Conservation (phyloP, 2,329 filamentous ascomycete species). For the Aspergillus calidoustus region DNA sequence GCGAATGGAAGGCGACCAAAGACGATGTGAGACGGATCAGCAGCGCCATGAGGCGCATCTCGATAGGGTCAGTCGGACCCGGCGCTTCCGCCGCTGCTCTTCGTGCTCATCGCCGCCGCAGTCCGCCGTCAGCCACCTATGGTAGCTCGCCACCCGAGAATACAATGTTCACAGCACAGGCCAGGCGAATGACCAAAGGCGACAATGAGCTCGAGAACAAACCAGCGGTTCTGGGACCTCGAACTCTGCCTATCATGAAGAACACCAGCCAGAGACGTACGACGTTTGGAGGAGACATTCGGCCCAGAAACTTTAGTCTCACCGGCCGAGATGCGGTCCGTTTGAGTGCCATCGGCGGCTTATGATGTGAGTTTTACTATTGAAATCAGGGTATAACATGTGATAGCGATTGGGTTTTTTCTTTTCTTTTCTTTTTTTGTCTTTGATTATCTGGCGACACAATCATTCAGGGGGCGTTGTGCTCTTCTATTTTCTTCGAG, state of each 20-base stretch:
- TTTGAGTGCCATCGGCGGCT: constrained; percentile 42
- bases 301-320: constrained; percentile 44
- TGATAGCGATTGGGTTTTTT: constrained; percentile 31
- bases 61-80: constrained; percentile 47
- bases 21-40: constrained; percentile 59
- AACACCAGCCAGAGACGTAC: constrained; percentile 47
- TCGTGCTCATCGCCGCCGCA: constrained; percentile 59
- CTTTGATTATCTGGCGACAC: constrained; percentile 24
- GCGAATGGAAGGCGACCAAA: constrained; percentile 52
- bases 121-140: constrained; percentile 55
- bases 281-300: constrained; percentile 47
- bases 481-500: constrained; percentile 21
- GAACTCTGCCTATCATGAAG: constrained; percentile 64
- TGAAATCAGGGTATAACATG: constrained; percentile 31
- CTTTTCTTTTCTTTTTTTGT: constrained; percentile 17
- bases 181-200: constrained; percentile 68
- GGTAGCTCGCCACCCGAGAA: constrained; percentile 62
- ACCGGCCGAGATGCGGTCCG: constrained; percentile 45
- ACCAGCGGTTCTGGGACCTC: constrained; percentile 64
- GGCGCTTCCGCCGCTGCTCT: constrained; percentile 43
- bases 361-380: constrained; percentile 34
- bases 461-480: constrained; percentile 30
- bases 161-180: constrained; percentile 68
- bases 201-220: constrained; percentile 62
- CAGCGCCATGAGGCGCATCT: constrained; percentile 62